Percentiles rank a stretch among this genome's conserved stretches.
These are phyloP conservation scores for Lichtheimia ramosa DNA, from an alignment of 371 early-diverging fungal genomes.

Conservation along the genomic window DNA sequence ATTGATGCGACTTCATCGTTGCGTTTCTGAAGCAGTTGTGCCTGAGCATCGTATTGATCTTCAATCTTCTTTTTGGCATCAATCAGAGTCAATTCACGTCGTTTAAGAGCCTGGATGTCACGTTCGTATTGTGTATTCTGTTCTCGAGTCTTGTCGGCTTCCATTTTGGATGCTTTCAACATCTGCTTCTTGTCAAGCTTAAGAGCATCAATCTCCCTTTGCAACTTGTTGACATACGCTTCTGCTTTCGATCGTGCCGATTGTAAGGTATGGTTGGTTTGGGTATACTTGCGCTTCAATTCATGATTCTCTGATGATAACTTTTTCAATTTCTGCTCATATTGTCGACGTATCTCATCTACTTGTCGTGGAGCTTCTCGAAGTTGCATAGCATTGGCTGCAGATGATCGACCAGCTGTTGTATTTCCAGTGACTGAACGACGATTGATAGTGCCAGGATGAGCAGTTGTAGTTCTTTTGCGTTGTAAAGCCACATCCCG, in stretches of 20 bases:
- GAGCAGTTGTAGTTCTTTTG: neutral
- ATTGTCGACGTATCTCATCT: conserved; percentile 37
- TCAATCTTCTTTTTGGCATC: conserved; percentile 72
- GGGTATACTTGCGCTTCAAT: conserved; percentile 53
- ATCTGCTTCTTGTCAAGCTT: conserved; percentile 74
- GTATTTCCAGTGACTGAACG: neutral
- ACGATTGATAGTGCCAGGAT: neutral
- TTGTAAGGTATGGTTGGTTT: conserved; percentile 46
- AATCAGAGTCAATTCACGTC: conserved; percentile 33
- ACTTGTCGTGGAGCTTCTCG: conserved; percentile 28
- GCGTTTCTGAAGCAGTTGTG: conserved; percentile 41
- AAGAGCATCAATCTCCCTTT: conserved; percentile 49
- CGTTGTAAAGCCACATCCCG: conserved; percentile 45
- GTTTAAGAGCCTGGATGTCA: conserved; percentile 66
- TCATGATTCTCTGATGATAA: conserved; percentile 67
- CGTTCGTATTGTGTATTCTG: conserved; percentile 51
- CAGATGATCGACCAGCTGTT: conserved; percentile 5
- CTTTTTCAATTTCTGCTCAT: conserved; percentile 66
- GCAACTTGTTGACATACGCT: conserved; percentile 29
- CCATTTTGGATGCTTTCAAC: conserved; percentile 64
- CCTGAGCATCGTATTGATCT: conserved; percentile 57
- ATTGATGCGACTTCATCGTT: conserved; percentile 43
- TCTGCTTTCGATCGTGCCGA: conserved; percentile 51
- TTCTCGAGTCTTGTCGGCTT: conserved; percentile 61
- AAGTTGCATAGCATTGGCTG: conserved; percentile 14